These are phyloP conservation scores for Bipolaris gigantea DNA, from an alignment of 2,329 filamentous ascomycete genomes.

Conservation along the genomic window DNA sequence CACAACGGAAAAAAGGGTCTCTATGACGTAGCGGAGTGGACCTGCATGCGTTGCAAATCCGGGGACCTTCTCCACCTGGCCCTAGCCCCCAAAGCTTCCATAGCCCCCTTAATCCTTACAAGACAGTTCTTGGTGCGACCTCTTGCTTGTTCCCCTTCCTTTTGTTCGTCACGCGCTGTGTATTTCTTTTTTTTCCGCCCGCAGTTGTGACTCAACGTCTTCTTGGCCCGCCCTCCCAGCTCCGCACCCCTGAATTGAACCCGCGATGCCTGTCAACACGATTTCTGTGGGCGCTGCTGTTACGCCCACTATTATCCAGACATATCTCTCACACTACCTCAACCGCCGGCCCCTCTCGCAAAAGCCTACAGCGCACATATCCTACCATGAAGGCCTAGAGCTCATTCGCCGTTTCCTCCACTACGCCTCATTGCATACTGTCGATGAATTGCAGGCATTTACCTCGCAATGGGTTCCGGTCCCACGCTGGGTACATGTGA, in stretches of 20 bases:
- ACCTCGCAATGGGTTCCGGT: conserved; percentile 89
- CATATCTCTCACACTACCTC: conserved; percentile 86
- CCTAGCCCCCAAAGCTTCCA: neutral
- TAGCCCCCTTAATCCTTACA: conserved; percentile 5
- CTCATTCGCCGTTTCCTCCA: conserved; percentile 83
- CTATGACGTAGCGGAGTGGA: conserved; percentile 6
- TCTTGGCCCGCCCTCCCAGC: conserved; percentile 5
- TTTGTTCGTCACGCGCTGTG: neutral
- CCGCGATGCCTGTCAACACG: conserved; percentile 69
- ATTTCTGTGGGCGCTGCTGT: conserved; percentile 80
- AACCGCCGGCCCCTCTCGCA: conserved; percentile 73
- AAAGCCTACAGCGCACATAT: conserved; percentile 86
- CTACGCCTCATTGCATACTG: conserved; percentile 83
- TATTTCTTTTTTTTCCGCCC: neutral
- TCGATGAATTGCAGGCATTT: conserved; percentile 92
- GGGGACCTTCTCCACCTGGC: conserved; percentile 9
- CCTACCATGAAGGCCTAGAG: conserved; percentile 89
- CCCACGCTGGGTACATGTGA: conserved; percentile 82
- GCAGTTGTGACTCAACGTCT: neutral
- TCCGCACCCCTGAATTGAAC: conserved; percentile 8
- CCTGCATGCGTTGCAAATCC: conserved; percentile 6
- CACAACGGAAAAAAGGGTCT: conserved; percentile 1
- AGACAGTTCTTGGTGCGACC: neutral
- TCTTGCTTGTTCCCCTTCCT: neutral
- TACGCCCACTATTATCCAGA: conserved; percentile 83